Conservation (phyloP, 225 moss, liverwort and hornwort species). For the Sphagnum contortum region DNA sequence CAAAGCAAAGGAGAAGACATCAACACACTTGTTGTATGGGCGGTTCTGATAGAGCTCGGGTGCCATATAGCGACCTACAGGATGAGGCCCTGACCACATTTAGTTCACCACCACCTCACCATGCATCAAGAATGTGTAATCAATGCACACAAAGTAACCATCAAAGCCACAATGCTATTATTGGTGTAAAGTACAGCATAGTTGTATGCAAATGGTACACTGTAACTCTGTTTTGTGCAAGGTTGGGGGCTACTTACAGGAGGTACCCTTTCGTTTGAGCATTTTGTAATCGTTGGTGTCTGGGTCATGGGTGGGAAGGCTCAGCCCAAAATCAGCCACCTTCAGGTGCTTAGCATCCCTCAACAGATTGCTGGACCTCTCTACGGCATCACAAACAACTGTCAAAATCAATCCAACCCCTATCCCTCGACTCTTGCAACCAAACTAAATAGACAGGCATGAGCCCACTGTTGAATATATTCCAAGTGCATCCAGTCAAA, state of each 20-base stretch:
- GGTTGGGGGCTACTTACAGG: conserved; percentile 25
- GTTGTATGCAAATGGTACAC: too few species aligned
- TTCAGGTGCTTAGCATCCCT: conserved; percentile 67
- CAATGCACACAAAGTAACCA: too few species aligned
- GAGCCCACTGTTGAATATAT: background rate
- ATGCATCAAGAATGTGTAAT: too few species aligned
- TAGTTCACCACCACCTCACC: background rate
- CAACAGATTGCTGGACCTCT: conserved; percentile 66
- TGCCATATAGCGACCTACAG: conserved; percentile 67
- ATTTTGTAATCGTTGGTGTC: conserved; percentile 31
- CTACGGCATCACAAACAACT: conserved; percentile 38
- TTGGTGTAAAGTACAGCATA: too few species aligned
- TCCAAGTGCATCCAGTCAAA: too few species aligned
- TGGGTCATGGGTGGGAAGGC: conserved; percentile 38
- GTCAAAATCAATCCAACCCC: conserved; percentile 22
- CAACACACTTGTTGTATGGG: conserved; percentile 54
- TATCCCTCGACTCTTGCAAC: background rate
- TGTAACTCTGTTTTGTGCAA: too few species aligned
- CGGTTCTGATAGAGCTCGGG: conserved; percentile 47
- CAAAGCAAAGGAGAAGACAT: conserved; percentile 75
- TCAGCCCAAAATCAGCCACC: conserved; percentile 76
- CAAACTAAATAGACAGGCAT: background rate
- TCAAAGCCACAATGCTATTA: too few species aligned
- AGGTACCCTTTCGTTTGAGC: conserved; percentile 41
- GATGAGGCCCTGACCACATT: background rate